Base-by-base conservation (phyloP, 257 asterid genomes). In the Cynanchum wilfordii region DNA sequence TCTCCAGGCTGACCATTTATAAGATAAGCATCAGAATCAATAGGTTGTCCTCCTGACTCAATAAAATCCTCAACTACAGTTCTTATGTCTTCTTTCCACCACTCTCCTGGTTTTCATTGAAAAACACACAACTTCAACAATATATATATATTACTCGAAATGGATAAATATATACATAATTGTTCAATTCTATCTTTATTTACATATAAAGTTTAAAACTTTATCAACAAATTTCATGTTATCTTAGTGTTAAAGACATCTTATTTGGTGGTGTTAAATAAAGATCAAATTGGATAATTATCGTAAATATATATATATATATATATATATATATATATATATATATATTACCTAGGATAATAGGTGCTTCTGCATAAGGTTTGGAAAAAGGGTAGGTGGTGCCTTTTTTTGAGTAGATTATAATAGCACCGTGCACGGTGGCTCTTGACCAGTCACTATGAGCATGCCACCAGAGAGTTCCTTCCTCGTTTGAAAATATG, bases 401-500 rank as follows among this genome's bases (percentile, higher is more conserved):
- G 11, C 54, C 73, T 47, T 20, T 71, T 4, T 59, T 65, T 1
- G 96, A 88, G 4, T 73, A 73, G 29, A 89, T 70, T 15, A 87
- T 33, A 55, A 87, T 76, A 7, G 89, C 85, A 0, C 96, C 91
- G 10, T 87, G 78, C 0, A 87, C 89, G 0, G 91, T 82, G 2
- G 83, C 84, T 1, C 96, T 70, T 0, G 81, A 84, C 93, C 91
- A 87, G 12, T 83, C 88, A 36, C 85, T 86, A 25, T 89, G 92
- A 36, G 93, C 96, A 64, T 89, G 96, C 96, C 96, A 89, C 92
- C 92, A 89, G 42, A 87, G 30, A 2, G 96, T 89, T 2, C 96
- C 96, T 62, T 80, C 89, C 79, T 89, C 93, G 8, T 86, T 86
- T 0, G 89, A 83, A 2, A 86, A 71, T 8, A 83, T 81, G 0